Evolutionary conservation across 1,284 basidiomycete species (phyloP).

Genomic region (Retiboletus flavoniger): DNA sequence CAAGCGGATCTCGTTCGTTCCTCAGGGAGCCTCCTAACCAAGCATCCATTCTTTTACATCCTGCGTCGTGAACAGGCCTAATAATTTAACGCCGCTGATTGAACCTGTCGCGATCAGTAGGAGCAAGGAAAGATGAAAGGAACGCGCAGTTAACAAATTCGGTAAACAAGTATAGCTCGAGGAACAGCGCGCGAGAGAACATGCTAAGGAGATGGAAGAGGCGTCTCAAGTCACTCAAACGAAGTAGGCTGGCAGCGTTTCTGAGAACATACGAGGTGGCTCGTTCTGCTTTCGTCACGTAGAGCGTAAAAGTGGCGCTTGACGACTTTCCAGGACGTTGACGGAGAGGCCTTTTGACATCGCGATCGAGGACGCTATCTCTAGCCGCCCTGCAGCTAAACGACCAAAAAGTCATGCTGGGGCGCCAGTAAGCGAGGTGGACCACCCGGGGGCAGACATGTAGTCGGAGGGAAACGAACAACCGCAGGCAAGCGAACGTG

Average conservation of each 20-base stretch:
- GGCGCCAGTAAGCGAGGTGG: slow-evolving; percentile 13
- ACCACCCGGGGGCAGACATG: slow-evolving; percentile 6
- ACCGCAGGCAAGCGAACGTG: slow-evolving; percentile 26
- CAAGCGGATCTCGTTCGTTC: no score
- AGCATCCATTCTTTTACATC: no score
- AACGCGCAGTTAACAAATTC: slow-evolving; percentile 96
- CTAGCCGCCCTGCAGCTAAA: slow-evolving; percentile 64
- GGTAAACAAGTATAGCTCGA: slow-evolving; percentile 95
- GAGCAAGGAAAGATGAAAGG: slow-evolving; percentile 89
- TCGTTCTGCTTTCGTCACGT: slow-evolving; percentile 4
- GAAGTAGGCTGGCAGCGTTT: slow-evolving; percentile 54
- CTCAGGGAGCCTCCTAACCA: no score
- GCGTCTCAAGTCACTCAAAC: slow-evolving; percentile 78
- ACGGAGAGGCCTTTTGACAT: slow-evolving; percentile 79
- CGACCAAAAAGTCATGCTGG: slow-evolving; percentile 45
- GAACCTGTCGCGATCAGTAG: no score
- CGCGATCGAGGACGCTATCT: slow-evolving; percentile 81
- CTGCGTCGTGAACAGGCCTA: no score
- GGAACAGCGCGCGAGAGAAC: slow-evolving; percentile 77
- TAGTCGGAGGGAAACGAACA: slow-evolving; percentile 26
- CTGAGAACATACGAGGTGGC: not conserved
- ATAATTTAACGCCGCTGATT: no score
- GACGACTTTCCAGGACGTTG: slow-evolving; percentile 66
- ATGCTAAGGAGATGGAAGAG: slow-evolving; percentile 80
- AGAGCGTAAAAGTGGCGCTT: slow-evolving; percentile 84